A percentile compares a stretch with the other conserved stretches of the same genome.
Evolutionary conservation across 495 filamentous ascomycete genomes (phyloP).

Genomic region (Talaromyces nanjingensis): DNA sequence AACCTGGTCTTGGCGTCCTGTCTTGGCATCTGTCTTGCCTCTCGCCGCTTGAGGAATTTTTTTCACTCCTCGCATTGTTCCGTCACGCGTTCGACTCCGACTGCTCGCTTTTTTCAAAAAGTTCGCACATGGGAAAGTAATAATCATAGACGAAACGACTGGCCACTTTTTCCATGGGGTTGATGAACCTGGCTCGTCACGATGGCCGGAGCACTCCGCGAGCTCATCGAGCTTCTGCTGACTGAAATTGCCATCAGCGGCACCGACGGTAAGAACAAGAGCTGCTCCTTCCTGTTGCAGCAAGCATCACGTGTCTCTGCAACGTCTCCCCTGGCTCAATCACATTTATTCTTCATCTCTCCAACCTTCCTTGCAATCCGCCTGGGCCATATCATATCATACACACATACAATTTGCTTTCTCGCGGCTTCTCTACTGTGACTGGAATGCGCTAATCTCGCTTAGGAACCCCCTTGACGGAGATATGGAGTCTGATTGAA

Average conservation of each 20-base stretch:
- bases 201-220: conserved; percentile 63
- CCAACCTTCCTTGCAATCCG: neutral
- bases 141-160: neutral
- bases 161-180: neutral
- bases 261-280: conserved; percentile 56
- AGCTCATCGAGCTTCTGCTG: conserved; percentile 63
- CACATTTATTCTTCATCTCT: neutral
- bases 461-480: conserved; percentile 33
- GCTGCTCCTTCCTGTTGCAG: neutral
- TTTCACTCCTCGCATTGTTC: neutral
- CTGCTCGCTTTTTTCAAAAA: neutral
- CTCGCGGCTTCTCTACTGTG: neutral
- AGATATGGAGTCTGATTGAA: conserved; percentile 32
- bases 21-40: neutral
- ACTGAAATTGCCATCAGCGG: conserved; percentile 66
- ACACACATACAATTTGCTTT: neutral
- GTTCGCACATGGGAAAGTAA: neutral
- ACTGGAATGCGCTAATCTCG: neutral
- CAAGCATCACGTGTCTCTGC: conserved; percentile 1
- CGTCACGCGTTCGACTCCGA: conserved; percentile 3
- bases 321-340: neutral
- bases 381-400: no score
- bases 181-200: conserved; percentile 6
- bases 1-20: neutral
- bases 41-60: neutral